These are phyloP conservation scores for Phytophthora tubulina DNA, from an alignment of 352 stramenopile species.

Conservation along the genomic window DNA sequence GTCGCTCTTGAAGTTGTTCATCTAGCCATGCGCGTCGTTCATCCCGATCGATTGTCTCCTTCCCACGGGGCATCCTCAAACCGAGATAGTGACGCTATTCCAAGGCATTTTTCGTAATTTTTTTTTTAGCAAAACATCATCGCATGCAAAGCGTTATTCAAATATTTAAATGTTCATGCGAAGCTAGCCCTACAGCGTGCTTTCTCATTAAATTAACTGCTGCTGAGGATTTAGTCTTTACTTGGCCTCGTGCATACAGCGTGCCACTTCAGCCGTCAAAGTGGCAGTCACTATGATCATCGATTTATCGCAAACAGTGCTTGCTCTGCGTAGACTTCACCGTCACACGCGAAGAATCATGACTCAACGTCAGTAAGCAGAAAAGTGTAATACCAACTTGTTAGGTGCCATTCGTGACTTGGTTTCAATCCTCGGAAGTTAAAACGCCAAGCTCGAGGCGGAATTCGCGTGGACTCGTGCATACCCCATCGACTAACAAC, in stretches of 20 bases:
- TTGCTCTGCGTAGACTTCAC: background rate
- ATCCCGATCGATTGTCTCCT: slow-evolving; percentile 18
- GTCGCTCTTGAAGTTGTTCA: slow-evolving; percentile 55
- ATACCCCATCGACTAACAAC: background rate
- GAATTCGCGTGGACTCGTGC: background rate
- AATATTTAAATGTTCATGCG: background rate
- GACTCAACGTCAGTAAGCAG: background rate
- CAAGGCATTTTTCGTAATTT: background rate
- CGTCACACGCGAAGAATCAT: background rate
- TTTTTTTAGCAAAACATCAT: background rate
- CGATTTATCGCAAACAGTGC: slow-evolving; percentile 4
- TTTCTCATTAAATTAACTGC: too few species aligned
- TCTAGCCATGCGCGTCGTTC: slow-evolving; percentile 60
- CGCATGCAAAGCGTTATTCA: slow-evolving; percentile 11
- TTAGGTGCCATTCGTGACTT: background rate
- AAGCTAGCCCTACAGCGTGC: slow-evolving; percentile 3
- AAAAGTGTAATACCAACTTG: background rate
- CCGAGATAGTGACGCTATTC: slow-evolving; percentile 7
- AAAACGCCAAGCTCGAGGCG: background rate
- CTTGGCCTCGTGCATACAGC: slow-evolving; percentile 26
- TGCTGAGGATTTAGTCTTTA: background rate
- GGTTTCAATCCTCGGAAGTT: background rate
- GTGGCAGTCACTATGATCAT: slow-evolving; percentile 20
- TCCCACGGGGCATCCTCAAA: slow-evolving; percentile 13
- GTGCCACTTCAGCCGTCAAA: background rate